Conservation (phyloP, 108 stramenopile species). For the Conticribra guillardii region DNA sequence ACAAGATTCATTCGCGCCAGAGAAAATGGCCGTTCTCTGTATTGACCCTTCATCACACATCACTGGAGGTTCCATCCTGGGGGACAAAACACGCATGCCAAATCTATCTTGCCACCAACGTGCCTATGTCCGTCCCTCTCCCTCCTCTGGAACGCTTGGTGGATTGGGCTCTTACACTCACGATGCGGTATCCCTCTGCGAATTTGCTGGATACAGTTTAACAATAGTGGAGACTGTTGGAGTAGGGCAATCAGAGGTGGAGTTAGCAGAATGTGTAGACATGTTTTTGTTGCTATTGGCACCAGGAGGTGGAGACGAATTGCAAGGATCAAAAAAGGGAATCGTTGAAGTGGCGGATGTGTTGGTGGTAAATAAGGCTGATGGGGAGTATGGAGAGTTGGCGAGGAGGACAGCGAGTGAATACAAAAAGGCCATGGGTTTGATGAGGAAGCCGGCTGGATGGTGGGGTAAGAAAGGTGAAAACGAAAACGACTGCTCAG, state of each 20-base stretch:
- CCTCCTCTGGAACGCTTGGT: constrained; percentile 90
- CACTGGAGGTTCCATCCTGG: constrained; percentile 96
- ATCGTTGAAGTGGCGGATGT: constrained; percentile 97
- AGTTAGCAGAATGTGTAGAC: constrained; percentile 89
- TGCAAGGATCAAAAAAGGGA: constrained; percentile 97
- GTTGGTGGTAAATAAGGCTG: constrained; percentile 95
- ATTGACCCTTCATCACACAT: constrained; percentile 90
- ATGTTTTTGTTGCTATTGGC: constrained; percentile 89
- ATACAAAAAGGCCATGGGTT: constrained; percentile 70
- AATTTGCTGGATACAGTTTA: constrained; percentile 87
- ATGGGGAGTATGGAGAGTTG: constrained; percentile 77
- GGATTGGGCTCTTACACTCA: constrained; percentile 92
- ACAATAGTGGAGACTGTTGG: constrained; percentile 98
- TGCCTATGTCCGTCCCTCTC: constrained; percentile 95
- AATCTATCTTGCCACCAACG: constrained; percentile 75
- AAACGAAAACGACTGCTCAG: not conserved
- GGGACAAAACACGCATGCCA: constrained; percentile 98
- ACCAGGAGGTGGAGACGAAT: constrained; percentile 96
- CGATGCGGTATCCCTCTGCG: constrained; percentile 93
- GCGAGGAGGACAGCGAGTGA: constrained; percentile 76
- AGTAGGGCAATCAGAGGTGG: constrained; percentile 95
- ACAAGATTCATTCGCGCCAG: constrained; percentile 8
- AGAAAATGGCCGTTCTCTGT: constrained; percentile 86
- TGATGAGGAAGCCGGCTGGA: constrained; percentile 48
- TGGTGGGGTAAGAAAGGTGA: constrained; percentile 41